Conservation (phyloP, 2,329 filamentous ascomycete genomes). For the Xylaria sp. region DNA sequence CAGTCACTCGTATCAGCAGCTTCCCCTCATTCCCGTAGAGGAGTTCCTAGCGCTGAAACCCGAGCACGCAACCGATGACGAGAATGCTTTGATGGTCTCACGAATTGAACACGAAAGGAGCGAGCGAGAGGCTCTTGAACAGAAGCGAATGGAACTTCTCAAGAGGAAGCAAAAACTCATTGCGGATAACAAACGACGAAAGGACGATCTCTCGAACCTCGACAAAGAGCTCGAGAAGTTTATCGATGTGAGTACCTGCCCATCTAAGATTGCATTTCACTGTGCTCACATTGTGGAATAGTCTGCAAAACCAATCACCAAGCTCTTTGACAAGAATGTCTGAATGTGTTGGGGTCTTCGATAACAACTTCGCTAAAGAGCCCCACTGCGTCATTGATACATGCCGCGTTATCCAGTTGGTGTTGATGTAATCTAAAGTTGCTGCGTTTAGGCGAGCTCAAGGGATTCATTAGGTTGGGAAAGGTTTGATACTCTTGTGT, state of each 20-base stretch:
- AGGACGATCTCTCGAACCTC: constrained; percentile 89
- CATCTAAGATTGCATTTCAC: constrained; percentile 36
- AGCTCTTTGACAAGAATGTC: constrained; percentile 77
- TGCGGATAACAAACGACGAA: constrained; percentile 85
- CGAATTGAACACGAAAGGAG: constrained; percentile 90
- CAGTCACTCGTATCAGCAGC: constrained; percentile 86
- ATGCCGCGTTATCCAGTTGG: not conserved
- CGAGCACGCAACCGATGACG: constrained; percentile 75
- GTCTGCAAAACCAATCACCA: constrained; percentile 89
- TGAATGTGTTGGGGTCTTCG: constrained; percentile 25
- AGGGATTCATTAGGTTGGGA: not conserved
- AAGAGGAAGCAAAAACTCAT: constrained; percentile 72
- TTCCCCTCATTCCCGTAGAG: constrained; percentile 84
- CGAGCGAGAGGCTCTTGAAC: constrained; percentile 86
- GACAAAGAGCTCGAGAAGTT: constrained; percentile 95
- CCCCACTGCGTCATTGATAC: not conserved
- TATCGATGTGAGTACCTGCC: constrained; percentile 73
- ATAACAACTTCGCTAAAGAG: not conserved
- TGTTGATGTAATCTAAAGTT: not conserved
- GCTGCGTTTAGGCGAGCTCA: not conserved
- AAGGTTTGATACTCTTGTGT: constrained; percentile 23
- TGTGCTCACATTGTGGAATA: constrained; percentile 50
- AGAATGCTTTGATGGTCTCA: constrained; percentile 86
- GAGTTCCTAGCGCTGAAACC: constrained; percentile 83
- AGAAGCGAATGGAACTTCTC: constrained; percentile 79